phyloP scores from a whole-genome alignment of 768 basidiomycete species.

The Leucocoprinus sp. region DNA sequence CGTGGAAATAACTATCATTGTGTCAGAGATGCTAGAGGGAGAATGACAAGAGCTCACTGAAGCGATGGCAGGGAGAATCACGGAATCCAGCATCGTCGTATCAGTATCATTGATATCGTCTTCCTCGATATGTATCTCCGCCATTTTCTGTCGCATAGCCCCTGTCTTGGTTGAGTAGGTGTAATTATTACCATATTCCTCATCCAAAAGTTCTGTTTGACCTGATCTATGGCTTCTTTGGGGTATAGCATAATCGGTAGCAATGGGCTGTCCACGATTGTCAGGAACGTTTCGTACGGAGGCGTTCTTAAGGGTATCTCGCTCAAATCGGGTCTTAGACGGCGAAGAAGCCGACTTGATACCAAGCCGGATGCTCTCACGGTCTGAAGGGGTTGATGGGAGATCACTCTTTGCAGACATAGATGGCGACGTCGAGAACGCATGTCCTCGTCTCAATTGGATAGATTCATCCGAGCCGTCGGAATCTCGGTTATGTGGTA shows the following conservation, averaged over 20 bases:
- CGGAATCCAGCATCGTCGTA: conserved; percentile 92
- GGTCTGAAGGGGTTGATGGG: conserved; percentile 42
- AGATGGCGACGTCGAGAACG: conserved; percentile 28
- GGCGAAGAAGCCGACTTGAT: conserved; percentile 10
- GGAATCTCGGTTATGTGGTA: conserved; percentile 26
- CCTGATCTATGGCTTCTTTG: conserved; percentile 24
- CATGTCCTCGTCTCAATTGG: conserved; percentile 26
- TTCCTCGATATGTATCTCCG: conserved; percentile 41
- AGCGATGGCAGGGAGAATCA: conserved; percentile 92
- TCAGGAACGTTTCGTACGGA: conserved; percentile 21
- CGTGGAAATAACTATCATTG: conserved; percentile 73
- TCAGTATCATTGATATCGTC: conserved; percentile 69
- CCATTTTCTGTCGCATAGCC: conserved; percentile 40
- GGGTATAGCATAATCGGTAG: conserved; percentile 14
- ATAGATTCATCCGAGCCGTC: conserved; percentile 27
- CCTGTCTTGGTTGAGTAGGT: conserved; percentile 38
- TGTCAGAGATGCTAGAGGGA: conserved; percentile 4
- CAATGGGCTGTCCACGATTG: conserved; percentile 2
- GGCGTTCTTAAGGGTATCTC: conserved; percentile 63
- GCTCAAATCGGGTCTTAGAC: conserved; percentile 32
- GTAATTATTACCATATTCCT: conserved; percentile 56
- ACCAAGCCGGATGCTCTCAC: too few species aligned
- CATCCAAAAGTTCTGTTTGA: conserved; percentile 48
- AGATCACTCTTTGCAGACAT: conserved; percentile 49
- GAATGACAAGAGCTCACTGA: conserved; percentile 49